These are phyloP conservation scores for Ophiostoma piceae DNA, from an alignment of 2,329 filamentous ascomycete species.

Conservation along the genomic window DNA sequence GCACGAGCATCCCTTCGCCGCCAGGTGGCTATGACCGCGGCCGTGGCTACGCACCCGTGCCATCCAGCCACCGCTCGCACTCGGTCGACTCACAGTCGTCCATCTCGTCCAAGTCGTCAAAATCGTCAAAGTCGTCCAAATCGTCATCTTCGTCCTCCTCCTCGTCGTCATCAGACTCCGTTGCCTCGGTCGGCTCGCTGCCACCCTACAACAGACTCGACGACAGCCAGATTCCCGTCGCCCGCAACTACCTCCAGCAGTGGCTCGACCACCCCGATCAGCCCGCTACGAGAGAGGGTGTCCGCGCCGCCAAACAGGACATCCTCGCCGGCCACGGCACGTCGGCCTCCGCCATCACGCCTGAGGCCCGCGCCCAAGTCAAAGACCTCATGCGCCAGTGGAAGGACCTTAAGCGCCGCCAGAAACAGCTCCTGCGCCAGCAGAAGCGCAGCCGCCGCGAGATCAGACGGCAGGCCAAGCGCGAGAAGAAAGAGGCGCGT, in stretches of 20 bases:
- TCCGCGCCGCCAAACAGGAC: conserved; percentile 36
- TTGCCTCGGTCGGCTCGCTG: conserved; percentile 48
- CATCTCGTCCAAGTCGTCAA: conserved; percentile 32
- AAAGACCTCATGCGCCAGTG: conserved; percentile 43
- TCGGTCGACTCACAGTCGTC: conserved; percentile 21
- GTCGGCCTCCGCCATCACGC: neutral
- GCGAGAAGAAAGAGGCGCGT: neutral
- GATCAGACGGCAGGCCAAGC: conserved; percentile 21
- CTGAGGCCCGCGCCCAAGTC: conserved; percentile 37
- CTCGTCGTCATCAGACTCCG: conserved; percentile 35
- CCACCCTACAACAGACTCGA: conserved; percentile 46
- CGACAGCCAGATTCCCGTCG: conserved; percentile 45
- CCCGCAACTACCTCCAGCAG: conserved; percentile 40
- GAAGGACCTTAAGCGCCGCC: conserved; percentile 38
- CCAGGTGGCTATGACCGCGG: neutral
- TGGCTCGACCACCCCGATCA: conserved; percentile 50
- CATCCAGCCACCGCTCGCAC: neutral
- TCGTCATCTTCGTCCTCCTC: conserved; percentile 38
- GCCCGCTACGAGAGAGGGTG: conserved; percentile 43
- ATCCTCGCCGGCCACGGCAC: conserved; percentile 10
- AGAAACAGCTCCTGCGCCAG: conserved; percentile 32
- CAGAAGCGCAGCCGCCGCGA: conserved; percentile 32
- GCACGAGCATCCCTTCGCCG: neutral
- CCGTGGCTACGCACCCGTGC: neutral
- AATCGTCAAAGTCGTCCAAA: conserved; percentile 31